These are phyloP conservation scores for Zygoascus tannicola DNA, from an alignment of 805 yeast genomes.

Conservation along the genomic window DNA sequence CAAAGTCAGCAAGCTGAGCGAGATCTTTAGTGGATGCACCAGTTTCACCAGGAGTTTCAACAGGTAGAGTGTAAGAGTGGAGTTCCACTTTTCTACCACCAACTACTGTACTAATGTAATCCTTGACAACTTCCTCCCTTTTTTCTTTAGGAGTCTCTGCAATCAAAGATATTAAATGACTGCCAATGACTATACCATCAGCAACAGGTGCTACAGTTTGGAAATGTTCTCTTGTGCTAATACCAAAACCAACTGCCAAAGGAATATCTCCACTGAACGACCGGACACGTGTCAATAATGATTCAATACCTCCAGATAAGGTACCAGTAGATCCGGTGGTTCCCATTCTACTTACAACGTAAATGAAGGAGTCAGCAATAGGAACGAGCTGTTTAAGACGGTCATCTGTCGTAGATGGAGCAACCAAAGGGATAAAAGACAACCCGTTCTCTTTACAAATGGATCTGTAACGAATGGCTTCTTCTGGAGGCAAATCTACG, in stretches of 20 bases:
- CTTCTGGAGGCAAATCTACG: conserved; percentile 97
- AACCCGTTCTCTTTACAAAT: conserved; percentile 58
- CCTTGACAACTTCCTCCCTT: conserved; percentile 54
- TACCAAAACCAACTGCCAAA: conserved; percentile 95
- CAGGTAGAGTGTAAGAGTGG: not conserved
- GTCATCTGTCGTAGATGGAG: conserved; percentile 92
- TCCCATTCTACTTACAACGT: conserved; percentile 97
- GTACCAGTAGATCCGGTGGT: conserved; percentile 81
- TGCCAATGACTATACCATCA: conserved; percentile 96
- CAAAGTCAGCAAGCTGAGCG: conserved; percentile 38
- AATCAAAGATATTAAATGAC: conserved; percentile 64
- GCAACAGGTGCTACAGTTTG: conserved; percentile 66
- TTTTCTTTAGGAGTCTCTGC: conserved; percentile 45
- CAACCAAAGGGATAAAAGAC: conserved; percentile 86
- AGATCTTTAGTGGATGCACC: not conserved
- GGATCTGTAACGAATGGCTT: conserved; percentile 78
- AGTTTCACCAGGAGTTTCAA: not conserved
- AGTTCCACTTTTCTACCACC: conserved; percentile 35
- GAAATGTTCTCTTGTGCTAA: conserved; percentile 87
- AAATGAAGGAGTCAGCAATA: conserved; percentile 91
- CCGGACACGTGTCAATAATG: conserved; percentile 66
- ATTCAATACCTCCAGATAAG: conserved; percentile 54
- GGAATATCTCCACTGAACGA: conserved; percentile 65
- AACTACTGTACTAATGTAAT: conserved; percentile 60
- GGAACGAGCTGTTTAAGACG: conserved; percentile 68